Conservation (phyloP, 805 yeast genomes). For the Candida easanensis region DNA sequence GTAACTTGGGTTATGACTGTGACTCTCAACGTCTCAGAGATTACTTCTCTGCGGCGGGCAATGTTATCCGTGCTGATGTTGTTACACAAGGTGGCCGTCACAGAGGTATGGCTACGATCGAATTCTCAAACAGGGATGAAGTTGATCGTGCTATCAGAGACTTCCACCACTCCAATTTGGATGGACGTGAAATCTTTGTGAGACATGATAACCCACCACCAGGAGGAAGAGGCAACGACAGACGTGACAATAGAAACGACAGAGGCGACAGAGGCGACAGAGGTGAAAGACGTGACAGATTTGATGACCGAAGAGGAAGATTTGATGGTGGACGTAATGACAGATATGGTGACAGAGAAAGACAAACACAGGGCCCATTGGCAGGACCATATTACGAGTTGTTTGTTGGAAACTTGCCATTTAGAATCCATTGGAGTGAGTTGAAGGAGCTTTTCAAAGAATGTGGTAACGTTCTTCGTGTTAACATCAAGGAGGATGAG, state of each 20-base stretch:
- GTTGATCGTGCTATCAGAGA: slow-evolving; percentile 70
- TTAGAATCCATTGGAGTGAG: slow-evolving; percentile 77
- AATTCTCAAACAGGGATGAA: slow-evolving; percentile 60
- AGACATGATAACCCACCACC: slow-evolving; percentile 92
- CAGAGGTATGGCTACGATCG: slow-evolving; percentile 91
- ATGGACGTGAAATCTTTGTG: slow-evolving; percentile 81
- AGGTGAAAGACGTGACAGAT: too few species aligned
- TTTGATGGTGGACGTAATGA: slow-evolving; percentile 10
- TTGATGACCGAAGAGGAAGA: slow-evolving; percentile 9
- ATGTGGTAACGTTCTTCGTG: slow-evolving; percentile 76
- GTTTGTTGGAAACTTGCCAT: slow-evolving; percentile 82
- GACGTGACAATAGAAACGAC: slow-evolving; percentile 8
- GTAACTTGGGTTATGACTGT: slow-evolving; percentile 67
- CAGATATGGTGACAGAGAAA: slow-evolving; percentile 8
- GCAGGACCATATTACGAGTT: slow-evolving; percentile 44
- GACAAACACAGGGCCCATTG: slow-evolving; percentile 6
- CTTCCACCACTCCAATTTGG: slow-evolving; percentile 60
- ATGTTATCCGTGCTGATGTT: slow-evolving; percentile 78
- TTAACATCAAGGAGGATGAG: slow-evolving; percentile 66
- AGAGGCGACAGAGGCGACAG: slow-evolving; percentile 8
- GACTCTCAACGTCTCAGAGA: slow-evolving; percentile 58
- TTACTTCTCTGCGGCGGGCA: slow-evolving; percentile 58
- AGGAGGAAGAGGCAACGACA: slow-evolving; percentile 16
- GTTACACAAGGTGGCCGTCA: slow-evolving; percentile 75
- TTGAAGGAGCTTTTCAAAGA: slow-evolving; percentile 79